Base-by-base conservation (phyloP, 257 asterid genomes). In the Avicennia marina region DNA sequence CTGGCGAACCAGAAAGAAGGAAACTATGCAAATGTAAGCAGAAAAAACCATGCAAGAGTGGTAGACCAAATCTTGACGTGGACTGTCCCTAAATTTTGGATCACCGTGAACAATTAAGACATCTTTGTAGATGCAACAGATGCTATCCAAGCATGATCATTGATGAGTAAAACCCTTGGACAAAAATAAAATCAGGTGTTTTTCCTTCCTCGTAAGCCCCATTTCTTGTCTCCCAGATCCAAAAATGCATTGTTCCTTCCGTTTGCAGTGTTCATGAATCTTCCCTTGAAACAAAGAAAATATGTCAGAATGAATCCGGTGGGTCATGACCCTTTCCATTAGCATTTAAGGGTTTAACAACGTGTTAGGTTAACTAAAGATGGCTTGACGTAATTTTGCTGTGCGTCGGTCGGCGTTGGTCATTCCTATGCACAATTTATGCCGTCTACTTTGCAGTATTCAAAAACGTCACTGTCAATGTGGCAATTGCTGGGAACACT, bases 321-420 rank as follows among this genome's bases (percentile, higher is more conserved):
- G 31, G 49, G 44, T 39, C 25, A 36, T 43, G 53, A 18, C 16
- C 8, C 21, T 24, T 25, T 57, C 41, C 43, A 41, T 31, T 31
- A n/a, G 7, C 4, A 2, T n/a, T 2, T 33, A 27, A 27, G 29
- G 15, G 29, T 26, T 38, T n/a, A n/a, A n/a, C n/a, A n/a, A n/a
- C n/a, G 67, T 54, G 29, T 60, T 53, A 57, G 72, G 58, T 60
- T 24, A 29, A 41, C 38, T 22, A 53, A 40, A 26, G 56, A 18
- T 54, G 40, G 24, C 44, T 54, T 53, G 42, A 21, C 18, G 44
- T 56, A 3, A 15, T 40, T 24, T 56, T 19, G 19, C 11, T 42
- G 43, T 43, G 9, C 6, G 18, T 48, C 12, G 17, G 15, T 39
- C 60, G 17, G n/a, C n/a, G n/a, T 27, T n/a, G 26, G 32, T 19